Conservation (phyloP, 805 yeast genomes). For the Nadsonia fulvescens region DNA sequence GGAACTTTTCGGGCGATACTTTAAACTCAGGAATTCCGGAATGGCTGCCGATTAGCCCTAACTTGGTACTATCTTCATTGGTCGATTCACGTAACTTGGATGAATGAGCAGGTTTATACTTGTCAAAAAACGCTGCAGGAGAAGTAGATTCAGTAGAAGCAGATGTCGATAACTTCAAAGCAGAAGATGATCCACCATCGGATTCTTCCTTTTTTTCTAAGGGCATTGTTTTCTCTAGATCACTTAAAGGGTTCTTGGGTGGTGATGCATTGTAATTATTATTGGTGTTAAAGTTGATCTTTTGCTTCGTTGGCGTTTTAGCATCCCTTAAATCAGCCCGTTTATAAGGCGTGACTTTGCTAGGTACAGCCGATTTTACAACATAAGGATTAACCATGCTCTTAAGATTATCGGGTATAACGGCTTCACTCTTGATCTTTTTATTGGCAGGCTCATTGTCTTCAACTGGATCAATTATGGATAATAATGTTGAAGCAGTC, state of each 20-base stretch:
- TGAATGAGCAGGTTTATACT: constrained; percentile 4
- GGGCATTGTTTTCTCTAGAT: constrained; percentile 4
- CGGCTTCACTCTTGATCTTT: too few species aligned
- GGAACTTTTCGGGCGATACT: too few species aligned
- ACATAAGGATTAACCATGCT: constrained; percentile 4
- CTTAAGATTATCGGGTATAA: too few species aligned
- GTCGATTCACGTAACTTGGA: constrained; percentile 4
- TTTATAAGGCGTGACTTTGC: too few species aligned
- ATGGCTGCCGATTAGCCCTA: too few species aligned
- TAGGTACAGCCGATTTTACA: too few species aligned
- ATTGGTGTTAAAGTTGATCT: too few species aligned
- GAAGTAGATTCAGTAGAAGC: constrained; percentile 4
- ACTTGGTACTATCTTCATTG: too few species aligned
- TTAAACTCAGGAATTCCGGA: too few species aligned
- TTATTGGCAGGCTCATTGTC: background rate
- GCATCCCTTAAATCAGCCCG: too few species aligned
- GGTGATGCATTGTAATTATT: constrained; percentile 1
- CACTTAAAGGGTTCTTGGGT: constrained; percentile 1
- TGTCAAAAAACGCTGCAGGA: constrained; percentile 3
- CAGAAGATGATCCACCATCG: constrained; percentile 1
- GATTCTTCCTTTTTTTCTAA: constrained; percentile 4
- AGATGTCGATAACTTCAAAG: background rate
- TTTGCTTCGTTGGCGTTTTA: constrained; percentile 1
- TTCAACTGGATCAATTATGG: constrained; percentile 4
- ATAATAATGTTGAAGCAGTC: constrained; percentile 3